These are phyloP conservation scores for Aspergillus hortae DNA, from an alignment of 2,329 filamentous ascomycete species.

Conservation along the genomic window DNA sequence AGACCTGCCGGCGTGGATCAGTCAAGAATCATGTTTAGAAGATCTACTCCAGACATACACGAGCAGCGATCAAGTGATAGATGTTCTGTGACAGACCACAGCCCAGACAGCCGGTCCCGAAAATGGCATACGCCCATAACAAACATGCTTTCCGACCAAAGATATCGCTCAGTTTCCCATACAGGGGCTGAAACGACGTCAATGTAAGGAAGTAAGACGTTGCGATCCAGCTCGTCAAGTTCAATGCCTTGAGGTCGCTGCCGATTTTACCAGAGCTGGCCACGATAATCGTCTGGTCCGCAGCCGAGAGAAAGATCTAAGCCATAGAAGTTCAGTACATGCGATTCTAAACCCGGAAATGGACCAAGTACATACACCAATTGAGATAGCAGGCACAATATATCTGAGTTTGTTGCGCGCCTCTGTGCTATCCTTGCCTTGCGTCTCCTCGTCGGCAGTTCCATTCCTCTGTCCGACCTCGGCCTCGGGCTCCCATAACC, in stretches of 20 bases:
- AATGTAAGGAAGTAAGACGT: slow-evolving; percentile 68
- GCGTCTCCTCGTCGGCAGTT: slow-evolving; percentile 13
- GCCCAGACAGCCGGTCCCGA: slow-evolving; percentile 46
- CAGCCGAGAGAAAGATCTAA: slow-evolving; percentile 67
- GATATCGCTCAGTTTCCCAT: slow-evolving; percentile 58
- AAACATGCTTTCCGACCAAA: slow-evolving; percentile 56
- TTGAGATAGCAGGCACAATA: slow-evolving; percentile 59
- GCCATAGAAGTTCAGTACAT: slow-evolving; percentile 2
- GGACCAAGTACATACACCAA: slow-evolving; percentile 49
- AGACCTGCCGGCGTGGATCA: slow-evolving; percentile 35
- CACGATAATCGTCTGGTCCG: slow-evolving; percentile 74
- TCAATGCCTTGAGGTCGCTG: slow-evolving; percentile 69
- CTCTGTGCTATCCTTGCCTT: slow-evolving; percentile 39
- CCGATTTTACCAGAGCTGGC: slow-evolving; percentile 76
- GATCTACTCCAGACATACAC: slow-evolving; percentile 40
- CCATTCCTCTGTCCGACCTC: slow-evolving; percentile 15
- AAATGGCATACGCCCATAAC: slow-evolving; percentile 51
- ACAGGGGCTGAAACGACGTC: slow-evolving; percentile 69
- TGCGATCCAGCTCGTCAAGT: slow-evolving; percentile 72
- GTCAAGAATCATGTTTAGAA: slow-evolving; percentile 31
- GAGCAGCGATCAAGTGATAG: slow-evolving; percentile 61
- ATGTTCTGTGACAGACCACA: slow-evolving; percentile 63
- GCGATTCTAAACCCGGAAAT: no score
- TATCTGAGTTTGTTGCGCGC: slow-evolving; percentile 51
- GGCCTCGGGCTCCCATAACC: slow-evolving; percentile 19